Conservation (phyloP, 257 asterid species). For the Solanum boliviense region DNA sequence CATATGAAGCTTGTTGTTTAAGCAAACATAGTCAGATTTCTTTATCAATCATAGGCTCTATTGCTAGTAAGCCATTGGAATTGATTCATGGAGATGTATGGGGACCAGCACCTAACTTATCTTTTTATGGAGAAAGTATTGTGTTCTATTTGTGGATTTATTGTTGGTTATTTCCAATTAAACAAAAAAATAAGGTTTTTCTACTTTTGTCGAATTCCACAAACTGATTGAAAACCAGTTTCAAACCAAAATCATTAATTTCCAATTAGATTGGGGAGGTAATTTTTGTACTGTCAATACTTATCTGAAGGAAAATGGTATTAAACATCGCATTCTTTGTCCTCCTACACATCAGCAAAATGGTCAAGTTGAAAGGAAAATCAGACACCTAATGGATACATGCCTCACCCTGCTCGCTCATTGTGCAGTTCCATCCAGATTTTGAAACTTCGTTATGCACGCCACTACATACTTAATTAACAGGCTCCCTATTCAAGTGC, state of each 20-base stretch:
- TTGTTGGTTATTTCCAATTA: neutral
- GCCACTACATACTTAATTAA: neutral
- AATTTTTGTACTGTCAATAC: no score
- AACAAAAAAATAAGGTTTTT: neutral
- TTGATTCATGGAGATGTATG: neutral
- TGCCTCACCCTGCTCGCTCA: neutral
- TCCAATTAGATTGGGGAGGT: neutral
- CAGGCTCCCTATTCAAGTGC: neutral
- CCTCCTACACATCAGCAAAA: neutral
- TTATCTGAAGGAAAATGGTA: neutral
- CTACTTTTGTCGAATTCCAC: neutral
- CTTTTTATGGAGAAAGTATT: neutral
- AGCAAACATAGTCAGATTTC: neutral
- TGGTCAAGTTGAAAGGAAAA: neutral
- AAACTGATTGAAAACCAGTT: neutral
- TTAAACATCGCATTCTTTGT: neutral
- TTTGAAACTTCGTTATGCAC: neutral
- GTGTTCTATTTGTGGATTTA: neutral
- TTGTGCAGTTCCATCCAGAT: neutral
- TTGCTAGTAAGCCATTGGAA: neutral
- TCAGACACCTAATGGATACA: neutral
- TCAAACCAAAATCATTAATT: neutral
- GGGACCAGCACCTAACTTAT: neutral
- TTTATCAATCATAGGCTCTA: neutral
- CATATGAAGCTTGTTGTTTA: neutral